phyloP scores from a whole-genome alignment of 768 basidiomycete species.

The Panaeolus papilionaceus region DNA sequence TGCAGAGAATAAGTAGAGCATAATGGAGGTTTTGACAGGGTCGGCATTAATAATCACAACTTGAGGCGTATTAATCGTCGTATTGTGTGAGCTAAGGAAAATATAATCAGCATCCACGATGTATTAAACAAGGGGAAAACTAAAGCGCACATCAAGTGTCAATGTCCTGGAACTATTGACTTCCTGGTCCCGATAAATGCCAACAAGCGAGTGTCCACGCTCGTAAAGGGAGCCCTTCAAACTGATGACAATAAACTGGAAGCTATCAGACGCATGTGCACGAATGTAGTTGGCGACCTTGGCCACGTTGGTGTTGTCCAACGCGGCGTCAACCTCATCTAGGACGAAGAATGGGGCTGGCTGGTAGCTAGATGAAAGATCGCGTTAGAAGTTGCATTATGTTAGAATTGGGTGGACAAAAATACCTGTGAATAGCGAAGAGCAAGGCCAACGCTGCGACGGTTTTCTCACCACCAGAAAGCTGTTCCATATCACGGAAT shows the following conservation, averaged over 20 bases:
- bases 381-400: neutral
- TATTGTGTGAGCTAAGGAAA: slow-evolving; percentile 62
- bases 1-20: neutral
- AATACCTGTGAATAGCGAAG: slow-evolving; percentile 94
- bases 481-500: slow-evolving; percentile 98
- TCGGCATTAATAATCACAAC: neutral
- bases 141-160: slow-evolving; percentile 86
- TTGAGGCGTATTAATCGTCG: slow-evolving; percentile 46
- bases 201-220: slow-evolving; percentile 87
- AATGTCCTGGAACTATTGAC: slow-evolving; percentile 91
- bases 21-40: neutral
- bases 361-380: slow-evolving; percentile 70
- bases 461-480: slow-evolving; percentile 98
- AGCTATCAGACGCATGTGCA: slow-evolving; percentile 77
- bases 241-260: slow-evolving; percentile 98
- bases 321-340: slow-evolving; percentile 97
- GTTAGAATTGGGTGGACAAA: neutral
- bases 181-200: slow-evolving; percentile 94
- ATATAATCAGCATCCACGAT: slow-evolving; percentile 11
- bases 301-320: slow-evolving; percentile 98
- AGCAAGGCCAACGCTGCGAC: slow-evolving; percentile 96
- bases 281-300: slow-evolving; percentile 95
- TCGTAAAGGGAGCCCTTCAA: slow-evolving; percentile 94
- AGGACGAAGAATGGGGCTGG: slow-evolving; percentile 98
- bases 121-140: slow-evolving; percentile 25